phyloP scores from a whole-genome alignment of 768 basidiomycete species.

The Boletus barrowsii region DNA sequence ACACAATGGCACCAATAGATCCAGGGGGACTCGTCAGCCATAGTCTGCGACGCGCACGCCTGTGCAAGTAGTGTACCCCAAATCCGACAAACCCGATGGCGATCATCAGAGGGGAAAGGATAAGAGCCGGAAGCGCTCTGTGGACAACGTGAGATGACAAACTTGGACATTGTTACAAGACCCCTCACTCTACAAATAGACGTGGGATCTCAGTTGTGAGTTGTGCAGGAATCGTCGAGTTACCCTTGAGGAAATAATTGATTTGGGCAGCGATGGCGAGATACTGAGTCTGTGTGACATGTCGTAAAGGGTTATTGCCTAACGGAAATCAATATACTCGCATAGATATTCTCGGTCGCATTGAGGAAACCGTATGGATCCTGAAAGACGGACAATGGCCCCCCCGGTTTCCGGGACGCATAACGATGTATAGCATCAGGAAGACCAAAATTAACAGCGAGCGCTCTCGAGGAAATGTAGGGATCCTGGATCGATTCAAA shows the following conservation, averaged over 20 bases:
- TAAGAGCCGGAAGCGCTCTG: constrained; percentile 53
- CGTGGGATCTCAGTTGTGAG: constrained; percentile 45
- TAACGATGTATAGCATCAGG: constrained; percentile 58
- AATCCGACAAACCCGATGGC: constrained; percentile 47
- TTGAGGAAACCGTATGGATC: constrained; percentile 49
- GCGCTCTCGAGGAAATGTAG: constrained; percentile 52
- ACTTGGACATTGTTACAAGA: not conserved
- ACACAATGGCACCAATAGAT: constrained; percentile 53
- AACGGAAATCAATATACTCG: constrained; percentile 4
- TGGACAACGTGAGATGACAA: constrained; percentile 1
- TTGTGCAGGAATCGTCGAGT: constrained; percentile 37
- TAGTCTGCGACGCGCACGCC: constrained; percentile 44
- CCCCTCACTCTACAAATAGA: constrained; percentile 56
- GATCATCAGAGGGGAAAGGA: constrained; percentile 48
- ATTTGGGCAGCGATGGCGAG: constrained; percentile 55
- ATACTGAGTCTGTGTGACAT: constrained; percentile 46
- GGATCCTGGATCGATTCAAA: constrained; percentile 37
- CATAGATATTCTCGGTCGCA: constrained; percentile 42
- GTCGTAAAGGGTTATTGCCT: not conserved
- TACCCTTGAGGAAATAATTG: constrained; percentile 52
- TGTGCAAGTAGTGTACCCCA: constrained; percentile 46
- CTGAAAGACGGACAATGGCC: constrained; percentile 46
- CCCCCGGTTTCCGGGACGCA: constrained; percentile 42
- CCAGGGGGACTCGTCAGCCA: constrained; percentile 56
- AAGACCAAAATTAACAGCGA: constrained; percentile 48